Base-by-base conservation (phyloP, 768 basidiomycete species). In the Hysterangium stoloniferum region DNA sequence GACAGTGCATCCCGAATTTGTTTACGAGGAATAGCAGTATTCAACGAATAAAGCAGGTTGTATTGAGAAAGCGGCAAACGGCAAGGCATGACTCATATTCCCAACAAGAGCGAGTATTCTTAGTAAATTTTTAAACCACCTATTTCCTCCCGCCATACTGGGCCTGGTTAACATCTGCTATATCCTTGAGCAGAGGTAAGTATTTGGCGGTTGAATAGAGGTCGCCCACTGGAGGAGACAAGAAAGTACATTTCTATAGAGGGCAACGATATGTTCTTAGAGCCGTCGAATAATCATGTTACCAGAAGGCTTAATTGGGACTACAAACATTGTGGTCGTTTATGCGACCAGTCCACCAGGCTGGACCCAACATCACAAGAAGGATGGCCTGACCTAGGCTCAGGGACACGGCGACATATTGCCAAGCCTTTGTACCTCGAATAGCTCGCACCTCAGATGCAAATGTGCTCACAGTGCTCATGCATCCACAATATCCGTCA, bases 401-500 rank as follows among this genome's bases (percentile, higher is more conserved):
- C 74, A 85, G 85, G 60, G 88, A 94, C 36, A 78, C 60, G 1
- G 74, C 55, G 24, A 76, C 78, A 63, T 98, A 98, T 38, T 79
- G 60, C 68, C 75, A 79, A 25, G 81, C 79, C 59, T 75, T 79
- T 64, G 77, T 62, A 28, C 70, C 63, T 36, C 69, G 65, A 54
- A 93, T 67, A 35, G 76, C 75, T 29, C 71, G 66, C 19, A 88
- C 63, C 62, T 99, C 96, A 7, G 82, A 82, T 1, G 81, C 85
- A 61, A 98, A 95, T 15, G 94, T 98, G 64, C 87, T 91, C 58
- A 99, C 77, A 1, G 96, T 99, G 1, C 86, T 94, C 58, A 98
- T 71, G 68, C 91, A 93, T 9, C 93, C 96, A 62, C 94, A 97
- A 62, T 91, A 97, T 6, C 96, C 96, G 62, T 97, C 91, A 20